These are phyloP conservation scores for Exophiala sp. DNA, from an alignment of 2,329 filamentous ascomycete species.

Conservation along the genomic window DNA sequence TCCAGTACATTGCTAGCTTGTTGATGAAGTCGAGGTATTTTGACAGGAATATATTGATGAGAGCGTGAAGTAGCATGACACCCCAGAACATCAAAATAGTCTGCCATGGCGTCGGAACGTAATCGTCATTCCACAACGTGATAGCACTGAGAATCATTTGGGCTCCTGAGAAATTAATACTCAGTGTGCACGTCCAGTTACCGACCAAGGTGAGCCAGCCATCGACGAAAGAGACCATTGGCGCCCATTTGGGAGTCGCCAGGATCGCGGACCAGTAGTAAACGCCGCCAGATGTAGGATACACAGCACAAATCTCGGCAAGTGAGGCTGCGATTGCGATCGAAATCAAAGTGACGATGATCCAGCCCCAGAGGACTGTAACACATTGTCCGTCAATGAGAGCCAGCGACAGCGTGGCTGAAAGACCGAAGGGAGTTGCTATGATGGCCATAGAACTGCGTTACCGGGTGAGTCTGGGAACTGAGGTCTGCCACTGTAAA, in stretches of 20 bases:
- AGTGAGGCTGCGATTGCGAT: conserved; percentile 62
- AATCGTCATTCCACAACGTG: conserved; percentile 66
- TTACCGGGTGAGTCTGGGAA: too few relatives aligned
- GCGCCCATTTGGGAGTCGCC: conserved; percentile 61
- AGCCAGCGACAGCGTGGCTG: conserved; percentile 65
- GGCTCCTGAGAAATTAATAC: conserved; percentile 70
- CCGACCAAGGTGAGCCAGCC: conserved; percentile 70
- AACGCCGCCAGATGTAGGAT: conserved; percentile 65
- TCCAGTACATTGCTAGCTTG: conserved; percentile 72
- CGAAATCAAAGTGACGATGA: conserved; percentile 62
- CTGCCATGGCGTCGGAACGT: conserved; percentile 64
- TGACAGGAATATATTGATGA: conserved; percentile 62
- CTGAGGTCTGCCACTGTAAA: too few relatives aligned
- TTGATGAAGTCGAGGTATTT: conserved; percentile 66
- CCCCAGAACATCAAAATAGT: conserved; percentile 70
- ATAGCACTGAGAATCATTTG: conserved; percentile 67
- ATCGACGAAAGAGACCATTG: conserved; percentile 65
- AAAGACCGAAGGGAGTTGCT: conserved; percentile 66
- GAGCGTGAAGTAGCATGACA: conserved; percentile 62
- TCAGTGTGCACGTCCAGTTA: conserved; percentile 66
- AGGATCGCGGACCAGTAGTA: conserved; percentile 72
- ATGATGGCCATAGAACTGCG: conserved; percentile 72
- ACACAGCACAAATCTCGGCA: conserved; percentile 67
- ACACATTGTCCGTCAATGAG: conserved; percentile 67
- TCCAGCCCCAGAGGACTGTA: conserved; percentile 68